Conservation (phyloP, 1,139 yeast genomes). For the Lodderomyces orthopsilosis region DNA sequence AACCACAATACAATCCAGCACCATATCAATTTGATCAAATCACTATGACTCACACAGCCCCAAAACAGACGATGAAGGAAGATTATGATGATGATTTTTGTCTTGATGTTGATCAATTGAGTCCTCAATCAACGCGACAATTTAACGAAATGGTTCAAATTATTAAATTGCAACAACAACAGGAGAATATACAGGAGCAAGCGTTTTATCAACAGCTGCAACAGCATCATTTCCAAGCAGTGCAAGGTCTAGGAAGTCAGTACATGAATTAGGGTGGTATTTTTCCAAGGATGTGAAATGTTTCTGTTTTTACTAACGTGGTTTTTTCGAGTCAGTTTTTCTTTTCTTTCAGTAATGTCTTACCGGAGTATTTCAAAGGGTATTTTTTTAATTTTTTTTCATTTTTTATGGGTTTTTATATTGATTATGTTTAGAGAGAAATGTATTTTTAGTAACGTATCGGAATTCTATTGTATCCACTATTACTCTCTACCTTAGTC, state of each 20-base stretch:
- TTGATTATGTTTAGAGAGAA: too few relatives aligned
- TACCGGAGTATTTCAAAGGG: too few relatives aligned
- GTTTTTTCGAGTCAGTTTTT: neutral
- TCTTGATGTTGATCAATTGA: constrained; percentile 45
- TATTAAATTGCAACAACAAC: constrained; percentile 15
- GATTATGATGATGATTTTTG: constrained; percentile 50
- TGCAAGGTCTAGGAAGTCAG: constrained; percentile 10
- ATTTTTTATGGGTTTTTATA: too few relatives aligned
- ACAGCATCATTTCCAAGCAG: constrained; percentile 14
- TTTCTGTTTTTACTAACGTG: neutral
- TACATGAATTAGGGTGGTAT: constrained; percentile 7
- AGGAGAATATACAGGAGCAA: constrained; percentile 5
- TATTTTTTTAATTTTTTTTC: neutral
- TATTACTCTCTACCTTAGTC: too few relatives aligned
- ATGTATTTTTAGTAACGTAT: too few relatives aligned
- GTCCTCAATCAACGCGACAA: constrained; percentile 19
- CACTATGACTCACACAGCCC: constrained; percentile 7
- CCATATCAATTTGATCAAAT: constrained; percentile 10
- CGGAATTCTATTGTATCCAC: too few relatives aligned
- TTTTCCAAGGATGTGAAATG: too few relatives aligned
- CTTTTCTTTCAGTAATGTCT: too few relatives aligned
- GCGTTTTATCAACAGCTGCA: constrained; percentile 5
- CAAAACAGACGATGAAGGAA: constrained; percentile 10
- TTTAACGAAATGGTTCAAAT: constrained; percentile 20
- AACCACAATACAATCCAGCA: constrained; percentile 8